phyloP scores from a whole-genome alignment of 176 grass and related monocot genomes.

The Avena eriantha region DNA sequence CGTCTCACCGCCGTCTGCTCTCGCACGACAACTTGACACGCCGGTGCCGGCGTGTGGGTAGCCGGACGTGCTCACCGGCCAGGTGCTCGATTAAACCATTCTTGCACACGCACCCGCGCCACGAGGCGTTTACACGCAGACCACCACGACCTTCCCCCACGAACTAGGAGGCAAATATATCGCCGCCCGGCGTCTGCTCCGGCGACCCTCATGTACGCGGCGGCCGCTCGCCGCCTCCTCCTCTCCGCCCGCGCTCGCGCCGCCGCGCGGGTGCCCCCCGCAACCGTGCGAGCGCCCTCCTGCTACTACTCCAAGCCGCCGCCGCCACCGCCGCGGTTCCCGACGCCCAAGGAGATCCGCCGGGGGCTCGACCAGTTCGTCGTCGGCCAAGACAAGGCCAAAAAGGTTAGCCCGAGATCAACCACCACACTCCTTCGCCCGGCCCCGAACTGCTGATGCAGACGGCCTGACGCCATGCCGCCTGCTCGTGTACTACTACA shows the following conservation, averaged over 20 bases:
- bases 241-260: slow-evolving; percentile 17
- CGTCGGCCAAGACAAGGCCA: slow-evolving; percentile 63
- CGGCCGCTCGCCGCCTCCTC: slow-evolving; percentile 39
- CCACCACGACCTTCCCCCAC: too few species aligned
- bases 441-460: too few species aligned
- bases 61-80: too few species aligned
- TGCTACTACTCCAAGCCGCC: background rate
- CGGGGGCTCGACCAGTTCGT: slow-evolving; percentile 64
- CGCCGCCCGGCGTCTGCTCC: slow-evolving; percentile 38
- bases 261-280: background rate
- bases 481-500: too few species aligned
- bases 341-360: slow-evolving; percentile 67
- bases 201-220: slow-evolving; percentile 44
- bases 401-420: slow-evolving; percentile 44
- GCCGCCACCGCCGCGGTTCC: slow-evolving; percentile 44
- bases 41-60: too few species aligned
- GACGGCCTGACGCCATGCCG: too few species aligned
- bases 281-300: background rate
- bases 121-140: too few species aligned
- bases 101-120: too few species aligned
- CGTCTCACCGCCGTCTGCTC: too few species aligned
- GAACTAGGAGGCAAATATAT: background rate
- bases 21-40: too few species aligned
- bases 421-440: background rate
- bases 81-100: too few species aligned